Conservation (phyloP, 306 rosid genomes). For the Arachis stenosperma region DNA sequence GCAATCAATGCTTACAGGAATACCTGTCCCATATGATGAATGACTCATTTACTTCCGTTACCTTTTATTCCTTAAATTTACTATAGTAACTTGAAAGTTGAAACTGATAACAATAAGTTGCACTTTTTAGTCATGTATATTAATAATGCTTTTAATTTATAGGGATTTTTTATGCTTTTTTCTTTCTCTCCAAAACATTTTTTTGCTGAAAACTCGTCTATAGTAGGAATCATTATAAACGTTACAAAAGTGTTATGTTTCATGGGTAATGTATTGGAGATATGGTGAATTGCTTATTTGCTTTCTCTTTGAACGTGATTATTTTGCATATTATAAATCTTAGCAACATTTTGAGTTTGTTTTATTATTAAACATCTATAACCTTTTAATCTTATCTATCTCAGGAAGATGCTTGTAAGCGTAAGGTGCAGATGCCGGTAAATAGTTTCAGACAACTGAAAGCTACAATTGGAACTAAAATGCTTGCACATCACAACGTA, state of each 20-base stretch:
- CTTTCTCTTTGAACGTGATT: slow-evolving; percentile 23
- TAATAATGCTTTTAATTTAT: slow-evolving; percentile 5
- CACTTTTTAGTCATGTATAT: slow-evolving; percentile 3
- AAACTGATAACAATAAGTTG: slow-evolving; percentile 1
- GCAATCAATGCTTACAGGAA: slow-evolving; percentile 4
- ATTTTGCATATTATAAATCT: slow-evolving; percentile 6
- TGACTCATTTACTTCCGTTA: slow-evolving; percentile 2
- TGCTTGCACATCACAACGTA: slow-evolving; percentile 45
- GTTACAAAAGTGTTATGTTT: slow-evolving; percentile 19
- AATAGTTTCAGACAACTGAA: slow-evolving; percentile 52
- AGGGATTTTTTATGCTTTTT: not conserved
- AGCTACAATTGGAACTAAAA: slow-evolving; percentile 42
- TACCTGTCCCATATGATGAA: slow-evolving; percentile 3
- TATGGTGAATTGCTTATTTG: slow-evolving; percentile 23
- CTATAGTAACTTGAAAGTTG: slow-evolving; percentile 9
- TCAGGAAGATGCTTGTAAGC: slow-evolving; percentile 59
- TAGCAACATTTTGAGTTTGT: slow-evolving; percentile 24
- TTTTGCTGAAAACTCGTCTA: slow-evolving; percentile 20
- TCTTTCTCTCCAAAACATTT: not conserved
- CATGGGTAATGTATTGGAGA: slow-evolving; percentile 1
- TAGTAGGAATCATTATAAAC: slow-evolving; percentile 5
- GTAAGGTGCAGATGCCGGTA: slow-evolving; percentile 48
- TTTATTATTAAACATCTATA: slow-evolving; percentile 14
- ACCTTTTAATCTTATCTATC: slow-evolving; percentile 45
- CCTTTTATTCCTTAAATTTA: slow-evolving; percentile 17